Evolutionary conservation across 345 rosid species (phyloP).

Genomic region (Syzygium aromaticum): DNA sequence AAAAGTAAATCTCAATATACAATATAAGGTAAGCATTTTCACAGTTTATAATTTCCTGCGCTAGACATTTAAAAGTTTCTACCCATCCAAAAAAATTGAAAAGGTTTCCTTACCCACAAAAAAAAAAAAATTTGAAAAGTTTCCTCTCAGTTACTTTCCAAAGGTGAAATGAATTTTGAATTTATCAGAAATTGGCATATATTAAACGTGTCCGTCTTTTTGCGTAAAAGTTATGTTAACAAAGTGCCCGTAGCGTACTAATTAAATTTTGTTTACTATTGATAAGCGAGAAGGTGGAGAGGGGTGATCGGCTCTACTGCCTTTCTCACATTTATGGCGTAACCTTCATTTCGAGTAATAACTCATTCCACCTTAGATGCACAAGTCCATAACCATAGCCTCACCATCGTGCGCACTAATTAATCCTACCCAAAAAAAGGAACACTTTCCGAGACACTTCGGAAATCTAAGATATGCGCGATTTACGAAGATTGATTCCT

Average conservation of each 20-base stretch:
- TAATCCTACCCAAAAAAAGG: not conserved
- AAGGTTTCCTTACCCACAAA: not conserved
- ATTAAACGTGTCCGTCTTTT: not conserved
- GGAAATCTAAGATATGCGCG: rapidly evolving
- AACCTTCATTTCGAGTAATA: not conserved
- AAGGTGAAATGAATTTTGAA: not conserved
- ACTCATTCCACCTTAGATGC: not conserved
- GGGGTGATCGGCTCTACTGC: rapidly evolving
- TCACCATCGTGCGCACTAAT: rapidly evolving
- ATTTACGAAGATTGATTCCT: not conserved
- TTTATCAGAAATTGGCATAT: not conserved
- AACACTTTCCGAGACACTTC: not conserved
- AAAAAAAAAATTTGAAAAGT: not conserved
- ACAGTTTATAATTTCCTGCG: not conserved
- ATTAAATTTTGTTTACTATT: not conserved
- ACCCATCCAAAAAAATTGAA: not conserved
- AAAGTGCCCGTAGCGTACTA: not conserved
- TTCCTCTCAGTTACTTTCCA: not conserved
- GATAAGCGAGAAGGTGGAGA: not conserved
- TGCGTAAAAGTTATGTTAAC: not conserved
- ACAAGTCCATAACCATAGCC: not conserved
- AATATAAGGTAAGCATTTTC: not conserved
- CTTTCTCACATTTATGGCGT: rapidly evolving
- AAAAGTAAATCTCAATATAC: not conserved
- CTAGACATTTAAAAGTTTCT: not conserved